Conservation (phyloP, 495 filamentous ascomycete species). For the Pseudoneurospora amorphoporcata region DNA sequence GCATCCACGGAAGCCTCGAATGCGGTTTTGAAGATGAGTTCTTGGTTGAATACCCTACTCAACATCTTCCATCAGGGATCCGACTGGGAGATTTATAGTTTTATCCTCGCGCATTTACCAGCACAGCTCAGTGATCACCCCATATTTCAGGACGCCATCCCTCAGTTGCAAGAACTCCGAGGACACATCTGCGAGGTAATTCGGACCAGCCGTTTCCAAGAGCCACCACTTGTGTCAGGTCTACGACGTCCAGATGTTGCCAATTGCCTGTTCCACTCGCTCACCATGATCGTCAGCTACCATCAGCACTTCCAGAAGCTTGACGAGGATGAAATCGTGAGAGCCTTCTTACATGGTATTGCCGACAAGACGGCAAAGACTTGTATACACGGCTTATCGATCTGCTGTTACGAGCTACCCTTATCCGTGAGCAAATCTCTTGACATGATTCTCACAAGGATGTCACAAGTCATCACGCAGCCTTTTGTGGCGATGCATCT, state of each 20-base stretch:
- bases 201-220: constrained; percentile 59
- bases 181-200: constrained; percentile 72
- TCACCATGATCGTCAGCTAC: constrained; percentile 80
- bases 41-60: constrained; percentile 70
- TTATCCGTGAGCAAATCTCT: constrained; percentile 70
- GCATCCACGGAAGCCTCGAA: constrained; percentile 9
- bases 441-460: constrained; percentile 73
- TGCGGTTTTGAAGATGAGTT: constrained; percentile 49
- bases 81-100: constrained; percentile 94
- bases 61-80: constrained; percentile 62
- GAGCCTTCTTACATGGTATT: constrained; percentile 71
- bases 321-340: constrained; percentile 82
- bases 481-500: constrained; percentile 85
- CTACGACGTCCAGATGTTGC: constrained; percentile 82
- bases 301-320: constrained; percentile 72
- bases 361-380: constrained; percentile 76
- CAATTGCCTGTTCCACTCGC: constrained; percentile 73
- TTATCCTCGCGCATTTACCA: constrained; percentile 75
- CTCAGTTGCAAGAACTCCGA: constrained; percentile 67
- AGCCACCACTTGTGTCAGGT: constrained; percentile 61
- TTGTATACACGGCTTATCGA: constrained; percentile 87
- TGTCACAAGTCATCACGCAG: constrained; percentile 92
- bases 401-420: constrained; percentile 90
- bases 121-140: constrained; percentile 82
- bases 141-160: constrained; percentile 61